Evolutionary conservation across 2,329 filamentous ascomycete genomes (phyloP), one percentile per base, ranked within the genome.

Genomic region (Alternaria rosae): DNA sequence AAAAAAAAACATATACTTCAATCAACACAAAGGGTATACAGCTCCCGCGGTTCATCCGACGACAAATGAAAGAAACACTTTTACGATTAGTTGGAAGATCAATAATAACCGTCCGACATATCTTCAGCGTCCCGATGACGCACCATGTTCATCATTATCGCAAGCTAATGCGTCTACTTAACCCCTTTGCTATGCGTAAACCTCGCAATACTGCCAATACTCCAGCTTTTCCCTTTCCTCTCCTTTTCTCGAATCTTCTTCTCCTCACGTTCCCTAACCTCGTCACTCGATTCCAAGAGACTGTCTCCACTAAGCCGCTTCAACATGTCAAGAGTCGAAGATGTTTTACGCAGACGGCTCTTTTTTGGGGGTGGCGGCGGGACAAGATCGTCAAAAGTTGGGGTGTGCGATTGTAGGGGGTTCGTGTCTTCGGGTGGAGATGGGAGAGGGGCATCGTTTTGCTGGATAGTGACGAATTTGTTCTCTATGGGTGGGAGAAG

Each of bases 161-260:
- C 6, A 44, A 26, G 12, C 59, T 43, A 76, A 43, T 71, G 69
- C 43, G 73, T 73, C 65, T 76, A 74, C 60, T 62, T 72, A 9
- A 75, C 62, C n/a, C 72, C 73, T 55, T 68, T 70, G 10, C 68
- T 59, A 41, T 64, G 58, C 8, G 61, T 65, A 57, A 77, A 65
- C 35, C 67, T 26, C 12, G 61, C 59, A 25, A 70, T 30, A 12
- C 58, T 62, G 13, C 75, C 72, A 43, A 75, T 63, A 56, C 64
- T 75, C 74, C 74, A 76, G 45, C 71, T 74, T 65, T 67, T 69
- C 64, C 73, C 76, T 61, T 69, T 64, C 42, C 51, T 59, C 62
- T 61, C 62, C 64, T 66, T 67, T 32, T 65, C 69, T 25, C 62
- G 59, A 11, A 54, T 60, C 23, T 44, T 67, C 25, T 59, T 59